Conservation (phyloP, 2,329 filamentous ascomycete species). For the Pleurostoma richardsiae region DNA sequence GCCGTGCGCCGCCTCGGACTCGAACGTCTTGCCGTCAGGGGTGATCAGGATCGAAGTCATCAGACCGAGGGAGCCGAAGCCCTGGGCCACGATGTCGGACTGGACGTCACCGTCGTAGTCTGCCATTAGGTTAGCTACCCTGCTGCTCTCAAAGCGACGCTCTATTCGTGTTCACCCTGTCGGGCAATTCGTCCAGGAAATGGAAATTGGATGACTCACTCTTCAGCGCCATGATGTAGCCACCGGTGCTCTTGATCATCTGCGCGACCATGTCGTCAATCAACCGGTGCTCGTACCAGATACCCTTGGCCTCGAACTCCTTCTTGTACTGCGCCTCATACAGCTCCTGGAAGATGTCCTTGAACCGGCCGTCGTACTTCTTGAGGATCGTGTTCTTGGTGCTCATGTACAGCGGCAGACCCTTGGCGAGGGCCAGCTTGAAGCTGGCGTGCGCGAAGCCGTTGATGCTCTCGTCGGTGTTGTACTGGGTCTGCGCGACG, state of each 20-base stretch:
- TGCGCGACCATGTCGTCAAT: slow-evolving; percentile 99
- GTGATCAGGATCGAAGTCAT: slow-evolving; percentile 99
- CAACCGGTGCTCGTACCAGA: slow-evolving; percentile 99
- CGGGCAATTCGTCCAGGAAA: neutral
- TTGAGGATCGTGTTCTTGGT: slow-evolving; percentile 99
- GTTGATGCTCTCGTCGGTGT: slow-evolving; percentile 90
- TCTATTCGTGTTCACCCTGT: neutral
- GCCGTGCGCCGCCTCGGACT: slow-evolving; percentile 96
- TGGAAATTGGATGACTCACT: slow-evolving; percentile 51
- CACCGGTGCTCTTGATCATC: slow-evolving; percentile 98
- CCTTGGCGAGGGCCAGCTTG: slow-evolving; percentile 87
- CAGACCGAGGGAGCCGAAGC: slow-evolving; percentile 94
- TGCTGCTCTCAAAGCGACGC: no score
- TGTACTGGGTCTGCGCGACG: slow-evolving; percentile 94
- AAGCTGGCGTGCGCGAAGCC: slow-evolving; percentile 96
- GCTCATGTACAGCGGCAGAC: slow-evolving; percentile 96
- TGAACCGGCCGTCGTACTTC: slow-evolving; percentile 97
- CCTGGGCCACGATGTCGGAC: slow-evolving; percentile 96
- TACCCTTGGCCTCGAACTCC: slow-evolving; percentile 83
- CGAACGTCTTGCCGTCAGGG: slow-evolving; percentile 93
- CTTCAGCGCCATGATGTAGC: slow-evolving; percentile 97
- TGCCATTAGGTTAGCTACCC: slow-evolving; percentile 26
- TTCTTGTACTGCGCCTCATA: slow-evolving; percentile 84
- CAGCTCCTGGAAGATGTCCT: slow-evolving; percentile 98
- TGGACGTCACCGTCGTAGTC: slow-evolving; percentile 99